phyloP scores from a whole-genome alignment of 2,329 filamentous ascomycete species.

The Pestalotiopsis sp. region DNA sequence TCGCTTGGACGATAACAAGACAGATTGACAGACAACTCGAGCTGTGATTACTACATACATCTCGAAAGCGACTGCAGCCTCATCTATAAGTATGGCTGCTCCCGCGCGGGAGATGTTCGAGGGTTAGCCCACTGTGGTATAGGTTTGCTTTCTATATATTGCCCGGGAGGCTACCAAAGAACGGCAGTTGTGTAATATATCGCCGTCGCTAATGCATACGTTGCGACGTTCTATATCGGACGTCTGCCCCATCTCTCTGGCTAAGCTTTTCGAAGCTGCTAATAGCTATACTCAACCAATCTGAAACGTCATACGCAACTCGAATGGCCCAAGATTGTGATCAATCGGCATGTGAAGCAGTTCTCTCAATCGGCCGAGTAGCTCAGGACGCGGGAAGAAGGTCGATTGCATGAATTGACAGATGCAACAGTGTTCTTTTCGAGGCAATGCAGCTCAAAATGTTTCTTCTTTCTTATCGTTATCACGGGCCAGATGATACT shows the following conservation, averaged over 20 bases:
- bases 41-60: no score
- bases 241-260: not conserved
- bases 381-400: not conserved
- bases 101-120: not conserved
- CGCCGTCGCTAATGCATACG: conserved; percentile 4
- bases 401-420: not conserved
- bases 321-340: not conserved
- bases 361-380: not conserved
- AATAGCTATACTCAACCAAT: not conserved
- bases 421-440: not conserved
- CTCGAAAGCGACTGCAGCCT: no score
- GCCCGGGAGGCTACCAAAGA: not conserved
- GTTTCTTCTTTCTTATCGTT: conserved; percentile 5
- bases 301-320: conserved; percentile 8
- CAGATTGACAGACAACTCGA: no score
- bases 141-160: not conserved
- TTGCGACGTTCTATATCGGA: not conserved
- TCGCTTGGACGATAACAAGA: not conserved
- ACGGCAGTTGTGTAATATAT: conserved; percentile 7
- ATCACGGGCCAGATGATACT: not conserved
- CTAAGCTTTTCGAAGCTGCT: not conserved
- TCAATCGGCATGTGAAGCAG: conserved; percentile 3
- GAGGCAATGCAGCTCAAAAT: not conserved
- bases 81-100: no score
- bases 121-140: not conserved